Conservation (phyloP, 1,139 yeast genomes). For the Arxiozyma heterogenica region DNA sequence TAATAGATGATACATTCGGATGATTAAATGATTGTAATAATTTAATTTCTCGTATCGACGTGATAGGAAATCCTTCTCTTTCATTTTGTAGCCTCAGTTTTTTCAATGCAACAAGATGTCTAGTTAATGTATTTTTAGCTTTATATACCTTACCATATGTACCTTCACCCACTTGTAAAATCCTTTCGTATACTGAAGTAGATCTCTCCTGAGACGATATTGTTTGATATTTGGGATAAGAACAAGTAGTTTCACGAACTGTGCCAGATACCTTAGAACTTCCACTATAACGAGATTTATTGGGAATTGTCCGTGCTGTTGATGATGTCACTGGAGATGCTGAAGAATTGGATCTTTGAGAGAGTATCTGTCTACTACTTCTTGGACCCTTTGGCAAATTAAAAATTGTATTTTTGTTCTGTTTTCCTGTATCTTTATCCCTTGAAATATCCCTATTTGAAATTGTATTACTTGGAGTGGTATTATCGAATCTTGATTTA, state of each 20-base stretch:
- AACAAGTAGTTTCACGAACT: background rate
- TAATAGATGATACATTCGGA: slow-evolving; percentile 65
- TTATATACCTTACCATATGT: slow-evolving; percentile 78
- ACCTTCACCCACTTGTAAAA: slow-evolving; percentile 66
- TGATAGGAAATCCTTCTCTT: slow-evolving; percentile 91
- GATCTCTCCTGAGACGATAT: background rate
- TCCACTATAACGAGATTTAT: slow-evolving; percentile 1
- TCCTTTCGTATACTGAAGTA: slow-evolving; percentile 25
- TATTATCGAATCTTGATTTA: background rate
- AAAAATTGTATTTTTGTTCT: background rate
- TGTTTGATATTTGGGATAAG: slow-evolving; percentile 2
- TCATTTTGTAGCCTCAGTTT: slow-evolving; percentile 76
- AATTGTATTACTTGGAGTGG: background rate
- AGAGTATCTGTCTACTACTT: background rate
- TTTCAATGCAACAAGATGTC: slow-evolving; percentile 72
- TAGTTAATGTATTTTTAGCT: slow-evolving; percentile 41
- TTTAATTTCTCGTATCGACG: slow-evolving; percentile 87
- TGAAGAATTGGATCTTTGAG: background rate
- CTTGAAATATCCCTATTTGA: background rate
- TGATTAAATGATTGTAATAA: slow-evolving; percentile 82
- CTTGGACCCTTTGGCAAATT: slow-evolving; percentile 16
- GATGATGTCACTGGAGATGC: background rate
- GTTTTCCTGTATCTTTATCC: background rate
- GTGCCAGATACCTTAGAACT: background rate
- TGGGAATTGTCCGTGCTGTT: background rate